Percentiles rank a stretch among this genome's conserved stretches.
Conservation (phyloP, 2,329 filamentous ascomycete species). For the Cercospora zeina region DNA sequence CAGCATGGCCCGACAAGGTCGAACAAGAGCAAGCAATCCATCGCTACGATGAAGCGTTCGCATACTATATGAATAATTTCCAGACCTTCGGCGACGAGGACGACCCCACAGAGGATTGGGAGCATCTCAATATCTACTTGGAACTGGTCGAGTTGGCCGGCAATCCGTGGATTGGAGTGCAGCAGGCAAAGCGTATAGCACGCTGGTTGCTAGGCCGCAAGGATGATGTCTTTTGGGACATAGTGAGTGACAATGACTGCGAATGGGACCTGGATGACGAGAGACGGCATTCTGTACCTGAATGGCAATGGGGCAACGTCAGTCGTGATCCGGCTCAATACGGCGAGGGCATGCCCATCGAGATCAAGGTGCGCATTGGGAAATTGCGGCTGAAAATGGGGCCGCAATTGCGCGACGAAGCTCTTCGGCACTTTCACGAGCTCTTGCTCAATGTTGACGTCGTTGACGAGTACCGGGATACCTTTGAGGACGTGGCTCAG, state of each 20-base stretch:
- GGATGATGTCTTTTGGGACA: slow-evolving; percentile 76
- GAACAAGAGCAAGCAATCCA: slow-evolving; percentile 36
- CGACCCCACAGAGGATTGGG: slow-evolving; percentile 63
- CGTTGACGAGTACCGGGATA: slow-evolving; percentile 69
- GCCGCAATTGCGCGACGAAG: slow-evolving; percentile 64
- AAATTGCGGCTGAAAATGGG: slow-evolving; percentile 75
- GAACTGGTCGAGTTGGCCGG: slow-evolving; percentile 70
- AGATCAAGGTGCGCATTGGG: slow-evolving; percentile 80
- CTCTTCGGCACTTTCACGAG: slow-evolving; percentile 55
- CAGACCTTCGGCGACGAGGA: slow-evolving; percentile 43
- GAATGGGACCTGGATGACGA: slow-evolving; percentile 83
- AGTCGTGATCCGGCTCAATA: slow-evolving; percentile 59
- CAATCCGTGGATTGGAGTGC: slow-evolving; percentile 65
- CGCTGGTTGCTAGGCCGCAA: slow-evolving; percentile 80
- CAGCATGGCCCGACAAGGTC: slow-evolving; percentile 27
- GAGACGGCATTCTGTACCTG: slow-evolving; percentile 62
- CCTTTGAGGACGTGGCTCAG: slow-evolving; percentile 73
- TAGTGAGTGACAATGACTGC: slow-evolving; percentile 67
- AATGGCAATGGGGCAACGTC: slow-evolving; percentile 57
- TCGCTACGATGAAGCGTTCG: slow-evolving; percentile 55
- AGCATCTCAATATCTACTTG: slow-evolving; percentile 79
- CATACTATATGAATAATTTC: slow-evolving; percentile 46
- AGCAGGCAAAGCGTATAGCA: slow-evolving; percentile 68
- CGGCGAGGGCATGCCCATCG: slow-evolving; percentile 72
- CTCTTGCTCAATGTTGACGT: slow-evolving; percentile 65